phyloP scores from a whole-genome alignment of 2,329 filamentous ascomycete genomes.

The Paecilomyces niveus region DNA sequence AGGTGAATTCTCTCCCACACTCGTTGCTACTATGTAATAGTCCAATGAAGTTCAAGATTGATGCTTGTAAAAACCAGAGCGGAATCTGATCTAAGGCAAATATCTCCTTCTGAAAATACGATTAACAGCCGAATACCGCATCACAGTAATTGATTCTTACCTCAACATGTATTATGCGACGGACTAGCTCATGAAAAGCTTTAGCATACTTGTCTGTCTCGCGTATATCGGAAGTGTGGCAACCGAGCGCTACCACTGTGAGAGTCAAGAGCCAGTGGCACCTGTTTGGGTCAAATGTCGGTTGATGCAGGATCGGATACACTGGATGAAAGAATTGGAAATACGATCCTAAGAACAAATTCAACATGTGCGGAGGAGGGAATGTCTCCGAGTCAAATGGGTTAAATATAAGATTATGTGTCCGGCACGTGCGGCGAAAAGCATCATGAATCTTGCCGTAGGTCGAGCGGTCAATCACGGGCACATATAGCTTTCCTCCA shows the following conservation, averaged over 20 bases:
- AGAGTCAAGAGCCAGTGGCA: constrained; percentile 35
- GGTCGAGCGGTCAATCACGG: constrained; percentile 14
- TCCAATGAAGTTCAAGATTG: constrained; percentile 26
- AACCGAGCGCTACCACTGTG: constrained; percentile 35
- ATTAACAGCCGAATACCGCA: constrained; percentile 1
- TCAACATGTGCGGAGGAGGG: constrained; percentile 18
- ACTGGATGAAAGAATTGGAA: constrained; percentile 32
- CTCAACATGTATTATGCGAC: constrained; percentile 29
- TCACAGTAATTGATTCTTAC: constrained; percentile 13
- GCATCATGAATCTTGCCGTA: constrained; percentile 22
- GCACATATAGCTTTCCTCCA: constrained; percentile 7
- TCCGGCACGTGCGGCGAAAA: constrained; percentile 26
- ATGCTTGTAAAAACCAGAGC: constrained; percentile 24
- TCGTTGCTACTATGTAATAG: constrained; percentile 20
- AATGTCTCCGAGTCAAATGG: constrained; percentile 25
- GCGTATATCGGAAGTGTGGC: constrained; percentile 23
- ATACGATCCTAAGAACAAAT: constrained; percentile 27
- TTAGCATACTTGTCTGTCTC: constrained; percentile 20
- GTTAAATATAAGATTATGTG: constrained; percentile 20
- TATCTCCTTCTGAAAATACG: constrained; percentile 19
- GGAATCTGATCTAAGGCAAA: constrained; percentile 5
- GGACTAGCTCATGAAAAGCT: constrained; percentile 37
- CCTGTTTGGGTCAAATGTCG: constrained; percentile 28
- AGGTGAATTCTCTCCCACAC: constrained; percentile 14
- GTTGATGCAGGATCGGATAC: constrained; percentile 34